Conservation (phyloP, 176 grass and related monocot species). For the Tuctoria greenei region DNA sequence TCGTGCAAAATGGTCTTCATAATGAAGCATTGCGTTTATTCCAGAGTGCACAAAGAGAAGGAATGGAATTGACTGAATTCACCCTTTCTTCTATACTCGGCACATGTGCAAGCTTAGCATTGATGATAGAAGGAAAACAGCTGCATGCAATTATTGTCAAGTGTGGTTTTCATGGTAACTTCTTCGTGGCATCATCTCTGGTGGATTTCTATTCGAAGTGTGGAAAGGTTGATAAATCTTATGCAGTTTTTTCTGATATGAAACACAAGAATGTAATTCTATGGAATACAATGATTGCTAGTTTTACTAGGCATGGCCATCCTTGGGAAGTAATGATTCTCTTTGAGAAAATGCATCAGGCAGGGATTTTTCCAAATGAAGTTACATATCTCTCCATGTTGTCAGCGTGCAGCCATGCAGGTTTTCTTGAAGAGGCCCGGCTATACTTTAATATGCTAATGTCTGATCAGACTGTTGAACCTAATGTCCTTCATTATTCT, state of each 20-base stretch:
- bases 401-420: conserved; percentile 52
- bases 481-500: conserved; percentile 77
- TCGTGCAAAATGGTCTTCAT: conserved; percentile 62
- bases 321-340: conserved; percentile 65
- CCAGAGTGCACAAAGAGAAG: conserved; percentile 37
- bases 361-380: conserved; percentile 48
- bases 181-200: conserved; percentile 58
- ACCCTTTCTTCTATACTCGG: conserved; percentile 60
- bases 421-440: conserved; percentile 56
- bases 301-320: conserved; percentile 60
- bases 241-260: conserved; percentile 47
- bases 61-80: conserved; percentile 54
- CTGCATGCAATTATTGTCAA: conserved; percentile 48
- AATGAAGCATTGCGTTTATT: conserved; percentile 53
- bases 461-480: conserved; percentile 41
- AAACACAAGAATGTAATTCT: conserved; percentile 54
- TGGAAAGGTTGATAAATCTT: conserved; percentile 53
- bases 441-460: conserved; percentile 52
- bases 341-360: conserved; percentile 75
- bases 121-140: conserved; percentile 57
- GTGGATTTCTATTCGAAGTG: conserved; percentile 66
- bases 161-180: conserved; percentile 50
- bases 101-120: conserved; percentile 56
- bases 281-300: conserved; percentile 67
- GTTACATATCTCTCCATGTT: conserved; percentile 59